Conservation (phyloP, 768 basidiomycete genomes). For the Auriscalpium microsporum region DNA sequence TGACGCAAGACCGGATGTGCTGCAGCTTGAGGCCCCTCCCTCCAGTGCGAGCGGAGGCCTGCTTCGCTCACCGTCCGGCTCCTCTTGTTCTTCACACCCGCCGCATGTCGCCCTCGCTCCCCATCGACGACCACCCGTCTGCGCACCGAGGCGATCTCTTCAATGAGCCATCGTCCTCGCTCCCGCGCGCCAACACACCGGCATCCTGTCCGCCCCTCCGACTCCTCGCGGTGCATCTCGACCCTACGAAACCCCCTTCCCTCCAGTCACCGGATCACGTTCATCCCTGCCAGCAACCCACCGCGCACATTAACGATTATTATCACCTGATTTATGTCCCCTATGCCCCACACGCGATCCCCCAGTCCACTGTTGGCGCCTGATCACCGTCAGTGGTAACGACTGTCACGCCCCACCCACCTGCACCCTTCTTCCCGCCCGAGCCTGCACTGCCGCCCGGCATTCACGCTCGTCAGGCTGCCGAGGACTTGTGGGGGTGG, state of each 20-base stretch:
- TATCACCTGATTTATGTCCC: constrained; percentile 17
- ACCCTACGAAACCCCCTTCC: constrained; percentile 10
- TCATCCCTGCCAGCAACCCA: constrained; percentile 10
- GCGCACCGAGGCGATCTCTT: constrained; percentile 66
- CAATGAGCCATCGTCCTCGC: constrained; percentile 73
- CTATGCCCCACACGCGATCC: constrained; percentile 13
- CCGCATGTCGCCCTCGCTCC: constrained; percentile 25
- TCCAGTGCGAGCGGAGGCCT: constrained; percentile 40
- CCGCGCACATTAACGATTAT: constrained; percentile 14
- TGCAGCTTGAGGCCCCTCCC: constrained; percentile 46
- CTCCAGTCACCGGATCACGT: constrained; percentile 8
- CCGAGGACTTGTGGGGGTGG: background rate
- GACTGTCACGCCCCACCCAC: constrained; percentile 18
- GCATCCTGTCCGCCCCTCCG: constrained; percentile 36
- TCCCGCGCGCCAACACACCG: constrained; percentile 62
- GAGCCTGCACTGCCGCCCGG: constrained; percentile 5
- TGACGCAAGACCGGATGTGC: constrained; percentile 60
- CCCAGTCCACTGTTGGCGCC: constrained; percentile 21
- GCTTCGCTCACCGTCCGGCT: constrained; percentile 40
- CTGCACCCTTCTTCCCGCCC: constrained; percentile 8
- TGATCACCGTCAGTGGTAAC: constrained; percentile 35
- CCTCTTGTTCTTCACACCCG: constrained; percentile 40
- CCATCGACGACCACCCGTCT: constrained; percentile 43
- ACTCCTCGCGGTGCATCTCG: constrained; percentile 21
- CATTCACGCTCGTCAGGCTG: background rate